Evolutionary conservation across 2,329 filamentous ascomycete genomes (phyloP).

Genomic region (Fusarium verrucosum): DNA sequence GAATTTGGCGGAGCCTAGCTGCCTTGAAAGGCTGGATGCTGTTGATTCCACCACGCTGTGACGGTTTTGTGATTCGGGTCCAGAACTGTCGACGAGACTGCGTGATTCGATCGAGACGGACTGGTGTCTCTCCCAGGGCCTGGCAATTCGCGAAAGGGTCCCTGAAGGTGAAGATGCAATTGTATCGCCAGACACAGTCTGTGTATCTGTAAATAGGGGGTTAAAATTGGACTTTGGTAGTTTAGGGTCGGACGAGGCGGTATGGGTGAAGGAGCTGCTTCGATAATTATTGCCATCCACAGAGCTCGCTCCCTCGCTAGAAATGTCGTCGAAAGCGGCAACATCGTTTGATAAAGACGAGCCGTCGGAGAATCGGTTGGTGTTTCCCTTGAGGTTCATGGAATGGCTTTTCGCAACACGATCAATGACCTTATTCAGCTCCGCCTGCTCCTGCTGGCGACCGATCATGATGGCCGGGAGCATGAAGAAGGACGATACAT

Average conservation of each 20-base stretch:
- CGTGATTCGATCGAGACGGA: constrained; percentile 61
- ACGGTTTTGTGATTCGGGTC: constrained; percentile 54
- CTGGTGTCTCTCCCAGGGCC: constrained; percentile 63
- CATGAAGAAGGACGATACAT: constrained; percentile 92
- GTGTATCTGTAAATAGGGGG: constrained; percentile 55
- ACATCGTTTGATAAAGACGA: constrained; percentile 64
- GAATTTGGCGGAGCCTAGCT: constrained; percentile 67
- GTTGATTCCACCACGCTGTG: constrained; percentile 57
- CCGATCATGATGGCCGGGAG: constrained; percentile 85
- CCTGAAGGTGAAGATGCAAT: constrained; percentile 58
- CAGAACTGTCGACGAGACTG: constrained; percentile 57
- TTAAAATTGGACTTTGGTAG: constrained; percentile 51
- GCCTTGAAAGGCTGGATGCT: constrained; percentile 61
- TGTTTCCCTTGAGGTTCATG: constrained; percentile 53
- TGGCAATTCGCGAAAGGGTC: constrained; percentile 51
- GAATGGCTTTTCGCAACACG: constrained; percentile 74
- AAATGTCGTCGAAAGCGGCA: constrained; percentile 60
- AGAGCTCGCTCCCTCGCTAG: constrained; percentile 69
- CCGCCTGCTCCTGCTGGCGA: constrained; percentile 74
- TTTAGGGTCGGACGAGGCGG: constrained; percentile 55
- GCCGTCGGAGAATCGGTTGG: constrained; percentile 61
- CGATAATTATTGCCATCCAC: constrained; percentile 60
- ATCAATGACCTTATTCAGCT: constrained; percentile 78
- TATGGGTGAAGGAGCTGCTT: constrained; percentile 60
- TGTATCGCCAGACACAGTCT: constrained; percentile 56